Evolutionary conservation across 352 stramenopile genomes (phyloP), one percentile per base, ranked within the genome.

Genomic region (Lagenidium sp.): DNA sequence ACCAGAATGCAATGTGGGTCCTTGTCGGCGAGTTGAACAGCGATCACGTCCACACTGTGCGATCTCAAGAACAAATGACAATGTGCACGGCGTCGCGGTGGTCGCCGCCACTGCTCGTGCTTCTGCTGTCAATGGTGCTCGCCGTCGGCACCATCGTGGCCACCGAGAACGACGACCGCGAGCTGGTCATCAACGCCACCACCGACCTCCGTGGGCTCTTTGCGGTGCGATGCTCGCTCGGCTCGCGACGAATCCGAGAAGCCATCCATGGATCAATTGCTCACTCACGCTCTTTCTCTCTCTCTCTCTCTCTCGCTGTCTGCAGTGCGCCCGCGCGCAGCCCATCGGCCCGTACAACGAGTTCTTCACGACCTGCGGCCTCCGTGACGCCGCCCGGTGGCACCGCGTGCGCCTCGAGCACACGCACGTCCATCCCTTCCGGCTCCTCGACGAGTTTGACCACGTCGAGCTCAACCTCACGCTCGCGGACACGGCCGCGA

Each of bases 381-480:
- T 32, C 28, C 8, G 8, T 32, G n/a, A n/a, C n/a, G n/a, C n/a
- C n/a, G n/a, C n/a, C n/a, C n/a, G n/a, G n/a, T n/a, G n/a, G n/a
- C n/a, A n/a, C n/a, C n/a, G n/a, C n/a, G n/a, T n/a, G n/a, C n/a
- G n/a, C n/a, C n/a, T 43, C 16, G 19, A 43, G 37, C 37, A 43
- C 21, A 22, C 29, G 37, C 11, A 24, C 18, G 7, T 43, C 12
- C 37, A 22, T 24, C 16, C 37, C 37, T 43, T 28, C 6, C 37
- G 37, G 19, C 37, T 16, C 6, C 16, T 13, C 6, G 24, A 38
- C 24, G 22, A 7, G 19, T 85, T n/a, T n/a, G n/a, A n/a, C 18
- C 72, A 86, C 50, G 53, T 71, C 19, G 73, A 88, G 46, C 48
- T 88, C 20, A 31, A 32, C 1, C 62, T 88, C 12, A 39, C 43